Base-by-base conservation (phyloP, 108 stramenopile species). In the Skeletonema costatum region DNA sequence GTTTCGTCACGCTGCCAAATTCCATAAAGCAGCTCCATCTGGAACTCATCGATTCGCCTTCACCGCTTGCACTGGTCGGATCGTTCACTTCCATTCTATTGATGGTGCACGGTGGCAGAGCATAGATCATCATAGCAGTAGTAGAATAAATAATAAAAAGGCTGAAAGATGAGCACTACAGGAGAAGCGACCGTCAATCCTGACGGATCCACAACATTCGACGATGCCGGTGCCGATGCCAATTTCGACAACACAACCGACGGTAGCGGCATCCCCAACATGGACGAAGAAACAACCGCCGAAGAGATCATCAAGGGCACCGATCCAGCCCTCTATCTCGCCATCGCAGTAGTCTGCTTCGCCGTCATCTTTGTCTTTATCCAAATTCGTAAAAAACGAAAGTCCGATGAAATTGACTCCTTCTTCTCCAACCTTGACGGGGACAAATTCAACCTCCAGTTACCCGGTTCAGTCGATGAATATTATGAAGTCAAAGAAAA, bases 401-500 rank as follows among this genome's bases (percentile, higher is more conserved):
- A 82, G 21, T 68, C 73, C 11, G 85, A 88, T 13, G 87, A 86
- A 12, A 87, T 88, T 46, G 92, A 90, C 42, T 83, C 84, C 64
- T 96, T 96, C 83, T 95, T 95, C 73, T 72, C 84, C 42, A 84
- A 90, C 60, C 75, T 93, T 67, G 91, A 93, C 61, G 91, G 91
- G 13, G 92, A 93, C 70, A 96, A 96, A 90, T 94, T 97, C 83
- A 92, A 97, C 71, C 76, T 97, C 50, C 88, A 87, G 66, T 87
- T 97, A 8, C 96, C 96, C n/a, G 84, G 81, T 1, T 90, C 90
- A 46, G 93, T 97, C 2, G 90, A 97, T 13, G 96, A 97, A 70
- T 97, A 94, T 64, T 92, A 93, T 68, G 74, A 82, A 74, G 84
- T 93, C 73, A 92, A 91, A 66, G 86, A 70, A 17, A 92, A 94